phyloP scores from a whole-genome alignment of 2,329 filamentous ascomycete species.

The Penicillium palitans region DNA sequence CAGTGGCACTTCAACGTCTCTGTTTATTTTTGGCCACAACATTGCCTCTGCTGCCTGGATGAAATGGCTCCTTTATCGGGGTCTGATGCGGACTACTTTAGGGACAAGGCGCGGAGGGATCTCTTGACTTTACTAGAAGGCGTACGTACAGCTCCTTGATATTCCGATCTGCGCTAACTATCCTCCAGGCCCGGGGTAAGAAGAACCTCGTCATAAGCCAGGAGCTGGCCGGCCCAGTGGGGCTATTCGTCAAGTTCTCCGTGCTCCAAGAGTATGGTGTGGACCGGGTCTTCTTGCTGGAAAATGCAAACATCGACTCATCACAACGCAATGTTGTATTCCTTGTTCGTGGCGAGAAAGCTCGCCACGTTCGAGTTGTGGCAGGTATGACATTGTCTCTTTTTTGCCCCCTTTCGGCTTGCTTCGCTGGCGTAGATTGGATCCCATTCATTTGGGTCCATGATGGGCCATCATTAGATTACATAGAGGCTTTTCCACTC shows the following conservation, averaged over 20 bases:
- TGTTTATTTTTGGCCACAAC: conserved; percentile 25
- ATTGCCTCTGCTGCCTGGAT: conserved; percentile 21
- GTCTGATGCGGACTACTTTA: conserved; percentile 47
- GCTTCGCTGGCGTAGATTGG: neutral
- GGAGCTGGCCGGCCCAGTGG: conserved; percentile 83
- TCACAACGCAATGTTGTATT: conserved; percentile 95
- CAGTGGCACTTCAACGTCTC: conserved; percentile 18
- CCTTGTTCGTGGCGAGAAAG: conserved; percentile 85
- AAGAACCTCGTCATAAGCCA: conserved; percentile 96
- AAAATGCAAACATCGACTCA: conserved; percentile 92
- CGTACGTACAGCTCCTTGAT: conserved; percentile 63
- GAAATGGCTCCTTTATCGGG: conserved; percentile 27
- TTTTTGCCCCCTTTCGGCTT: conserved; percentile 12
- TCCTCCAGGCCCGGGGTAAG: conserved; percentile 84
- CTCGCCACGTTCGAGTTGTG: conserved; percentile 77
- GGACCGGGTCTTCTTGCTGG: conserved; percentile 94
- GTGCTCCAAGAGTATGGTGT: conserved; percentile 96
- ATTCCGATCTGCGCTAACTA: conserved; percentile 22
- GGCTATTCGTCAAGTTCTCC: conserved; percentile 90
- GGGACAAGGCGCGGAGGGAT: conserved; percentile 72
- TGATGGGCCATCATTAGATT: conserved; percentile 60
- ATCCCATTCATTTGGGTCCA: conserved; percentile 4
- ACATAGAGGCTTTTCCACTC: conserved; percentile 53
- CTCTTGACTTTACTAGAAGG: conserved; percentile 88
- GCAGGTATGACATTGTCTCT: conserved; percentile 66